phyloP scores from a whole-genome alignment of 805 yeast species.

The Ogataea henricii region DNA sequence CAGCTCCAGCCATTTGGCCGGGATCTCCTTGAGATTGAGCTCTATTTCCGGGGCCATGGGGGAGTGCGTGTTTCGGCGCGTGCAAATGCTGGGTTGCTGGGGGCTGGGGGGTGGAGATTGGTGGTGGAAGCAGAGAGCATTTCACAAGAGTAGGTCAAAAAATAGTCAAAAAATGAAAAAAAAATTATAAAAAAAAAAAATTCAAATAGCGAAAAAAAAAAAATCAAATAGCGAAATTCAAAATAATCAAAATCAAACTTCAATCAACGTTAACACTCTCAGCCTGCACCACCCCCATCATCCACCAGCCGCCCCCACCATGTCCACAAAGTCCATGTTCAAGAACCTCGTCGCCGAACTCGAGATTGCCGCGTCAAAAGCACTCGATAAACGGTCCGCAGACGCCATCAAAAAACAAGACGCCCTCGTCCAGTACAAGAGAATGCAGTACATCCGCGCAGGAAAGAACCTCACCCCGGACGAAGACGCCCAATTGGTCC shows the following conservation, averaged over 20 bases:
- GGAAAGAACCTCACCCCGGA: constrained; percentile 37
- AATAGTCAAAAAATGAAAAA: too few species aligned
- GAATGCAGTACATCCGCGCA: constrained; percentile 44
- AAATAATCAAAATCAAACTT: too few species aligned
- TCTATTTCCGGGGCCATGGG: constrained; percentile 8
- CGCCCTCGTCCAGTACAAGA: constrained; percentile 50
- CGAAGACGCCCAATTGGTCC: constrained; percentile 37
- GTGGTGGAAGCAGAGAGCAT: too few species aligned
- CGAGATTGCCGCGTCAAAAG: constrained; percentile 36
- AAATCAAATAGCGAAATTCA: too few species aligned
- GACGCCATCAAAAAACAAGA: constrained; percentile 45
- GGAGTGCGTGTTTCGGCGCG: too few species aligned
- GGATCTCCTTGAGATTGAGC: constrained; percentile 21
- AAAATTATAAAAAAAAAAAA: too few species aligned
- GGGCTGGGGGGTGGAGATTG: too few species aligned
- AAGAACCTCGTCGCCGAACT: constrained; percentile 43
- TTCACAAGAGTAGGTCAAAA: too few species aligned
- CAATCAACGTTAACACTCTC: not conserved
- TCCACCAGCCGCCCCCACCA: not conserved
- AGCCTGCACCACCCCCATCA: too few species aligned
- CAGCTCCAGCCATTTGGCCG: constrained; percentile 34
- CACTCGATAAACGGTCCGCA: constrained; percentile 40
- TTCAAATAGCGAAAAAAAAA: too few species aligned
- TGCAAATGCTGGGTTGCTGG: too few species aligned
- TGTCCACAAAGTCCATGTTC: constrained; percentile 28